Percentiles rank a stretch among this genome's conserved stretches.
Evolutionary conservation across 345 rosid species (phyloP).

Genomic region (Eucalyptus pauciflora): DNA sequence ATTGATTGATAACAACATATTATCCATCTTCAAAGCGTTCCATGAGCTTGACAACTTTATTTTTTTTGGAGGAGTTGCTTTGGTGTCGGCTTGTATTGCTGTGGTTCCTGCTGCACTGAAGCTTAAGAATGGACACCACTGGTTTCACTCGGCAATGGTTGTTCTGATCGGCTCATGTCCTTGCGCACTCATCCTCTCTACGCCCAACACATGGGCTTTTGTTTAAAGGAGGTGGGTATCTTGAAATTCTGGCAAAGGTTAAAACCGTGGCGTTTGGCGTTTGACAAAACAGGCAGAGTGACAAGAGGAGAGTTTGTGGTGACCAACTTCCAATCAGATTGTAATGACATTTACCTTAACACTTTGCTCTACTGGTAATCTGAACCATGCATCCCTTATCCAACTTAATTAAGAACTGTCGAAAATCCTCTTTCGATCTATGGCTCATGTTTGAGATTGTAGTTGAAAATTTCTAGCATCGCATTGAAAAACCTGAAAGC

Average conservation of each 20-base stretch:
- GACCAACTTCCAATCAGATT: constrained; percentile 36
- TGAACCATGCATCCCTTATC: neutral
- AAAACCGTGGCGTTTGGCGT: constrained; percentile 61
- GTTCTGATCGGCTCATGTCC: constrained; percentile 83
- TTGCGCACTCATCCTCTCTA: constrained; percentile 76
- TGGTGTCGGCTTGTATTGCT: constrained; percentile 44
- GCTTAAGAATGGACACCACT: constrained; percentile 23
- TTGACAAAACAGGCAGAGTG: constrained; percentile 81
- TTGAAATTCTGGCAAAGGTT: constrained; percentile 63
- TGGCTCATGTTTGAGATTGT: neutral
- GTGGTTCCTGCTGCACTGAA: constrained; percentile 33
- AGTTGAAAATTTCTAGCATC: neutral
- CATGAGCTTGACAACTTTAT: neutral
- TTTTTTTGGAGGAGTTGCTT: constrained; percentile 31
- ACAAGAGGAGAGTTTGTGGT: constrained; percentile 77
- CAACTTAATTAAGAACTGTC: neutral
- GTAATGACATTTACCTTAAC: constrained; percentile 16
- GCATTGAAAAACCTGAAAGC: neutral
- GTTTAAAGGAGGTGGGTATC: constrained; percentile 60
- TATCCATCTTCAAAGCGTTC: neutral
- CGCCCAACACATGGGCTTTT: constrained; percentile 74
- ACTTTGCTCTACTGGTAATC: constrained; percentile 52
- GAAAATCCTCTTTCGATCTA: neutral
- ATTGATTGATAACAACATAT: neutral
- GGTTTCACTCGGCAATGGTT: constrained; percentile 74